Percentiles rank a stretch among this genome's conserved stretches.
Evolutionary conservation across 192 early-diverging fungal species (phyloP).

Genomic region (Dissophora globulifera): DNA sequence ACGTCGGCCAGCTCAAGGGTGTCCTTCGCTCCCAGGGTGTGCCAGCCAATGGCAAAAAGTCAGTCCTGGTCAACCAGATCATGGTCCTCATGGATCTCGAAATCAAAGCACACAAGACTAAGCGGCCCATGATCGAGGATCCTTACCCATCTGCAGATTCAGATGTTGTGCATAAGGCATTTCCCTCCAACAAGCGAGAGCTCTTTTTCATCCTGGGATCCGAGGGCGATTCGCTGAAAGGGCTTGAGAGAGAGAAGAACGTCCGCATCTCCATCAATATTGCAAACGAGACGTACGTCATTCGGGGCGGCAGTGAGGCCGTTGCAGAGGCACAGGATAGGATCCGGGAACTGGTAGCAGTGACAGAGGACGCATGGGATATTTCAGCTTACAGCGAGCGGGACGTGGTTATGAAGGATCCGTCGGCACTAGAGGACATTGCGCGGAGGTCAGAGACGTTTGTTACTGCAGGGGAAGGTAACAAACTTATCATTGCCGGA

Average conservation of each 20-base stretch:
- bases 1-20: constrained; percentile 31
- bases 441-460: constrained; percentile 35
- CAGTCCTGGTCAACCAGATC: constrained; percentile 33
- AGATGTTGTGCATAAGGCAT: constrained; percentile 3
- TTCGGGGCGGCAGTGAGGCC: constrained; percentile 17
- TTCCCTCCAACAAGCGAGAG: constrained; percentile 39
- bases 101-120: constrained; percentile 2
- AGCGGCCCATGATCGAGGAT: constrained; percentile 23
- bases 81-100: constrained; percentile 44
- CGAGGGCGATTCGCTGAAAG: constrained; percentile 25
- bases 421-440: constrained; percentile 37
- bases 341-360: constrained; percentile 32
- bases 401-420: constrained; percentile 13
- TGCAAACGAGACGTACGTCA: constrained; percentile 38
- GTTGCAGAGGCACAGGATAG: constrained; percentile 25
- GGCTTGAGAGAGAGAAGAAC: constrained; percentile 35
- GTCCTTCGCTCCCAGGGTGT: constrained; percentile 26
- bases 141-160: constrained; percentile 13
- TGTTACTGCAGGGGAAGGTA: constrained; percentile 16
- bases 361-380: constrained; percentile 47
- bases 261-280: constrained; percentile 45
- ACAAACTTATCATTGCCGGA: constrained; percentile 28
- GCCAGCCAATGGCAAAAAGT: constrained; percentile 29
- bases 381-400: constrained; percentile 27
- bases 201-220: constrained; percentile 44